These are phyloP conservation scores for Firmiana major DNA, from an alignment of 345 rosid genomes.

Conservation along the genomic window DNA sequence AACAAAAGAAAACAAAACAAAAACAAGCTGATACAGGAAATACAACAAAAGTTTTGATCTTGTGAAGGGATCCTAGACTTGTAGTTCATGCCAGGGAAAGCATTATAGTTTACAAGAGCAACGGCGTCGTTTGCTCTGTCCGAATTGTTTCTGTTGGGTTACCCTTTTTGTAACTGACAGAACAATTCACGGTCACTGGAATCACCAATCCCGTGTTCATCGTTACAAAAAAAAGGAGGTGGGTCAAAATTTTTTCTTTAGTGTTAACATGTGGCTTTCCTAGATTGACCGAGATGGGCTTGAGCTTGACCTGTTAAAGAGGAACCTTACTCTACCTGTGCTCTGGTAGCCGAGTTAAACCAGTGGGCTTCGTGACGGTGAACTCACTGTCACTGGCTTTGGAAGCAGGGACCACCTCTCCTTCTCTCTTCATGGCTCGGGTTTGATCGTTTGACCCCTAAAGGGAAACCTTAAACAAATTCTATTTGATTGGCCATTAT, in stretches of 20 bases:
- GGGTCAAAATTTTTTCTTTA: background rate
- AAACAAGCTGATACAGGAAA: background rate
- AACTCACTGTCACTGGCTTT: background rate
- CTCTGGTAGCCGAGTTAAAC: background rate
- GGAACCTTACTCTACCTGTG: background rate
- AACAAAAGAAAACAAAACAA: background rate
- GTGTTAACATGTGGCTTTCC: background rate
- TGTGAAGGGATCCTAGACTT: background rate
- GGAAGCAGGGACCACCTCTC: background rate
- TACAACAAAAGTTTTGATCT: background rate
- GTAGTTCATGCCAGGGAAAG: background rate
- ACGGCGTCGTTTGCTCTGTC: constrained; percentile 4
- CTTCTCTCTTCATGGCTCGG: background rate
- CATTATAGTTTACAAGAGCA: constrained; percentile 7
- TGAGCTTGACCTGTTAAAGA: constrained; percentile 4
- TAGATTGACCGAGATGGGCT: background rate
- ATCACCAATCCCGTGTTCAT: constrained; percentile 5
- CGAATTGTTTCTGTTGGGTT: background rate
- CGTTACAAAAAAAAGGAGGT: constrained; percentile 20
- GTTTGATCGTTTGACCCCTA: constrained; percentile 4
- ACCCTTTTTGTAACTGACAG: background rate
- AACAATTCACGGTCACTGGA: constrained; percentile 12
- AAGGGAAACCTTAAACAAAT: background rate
- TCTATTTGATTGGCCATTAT: background rate
- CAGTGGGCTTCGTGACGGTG: background rate